A percentile compares a stretch with the other conserved stretches of the same genome.
These are phyloP conservation scores for Pichia californica DNA, from an alignment of 805 yeast genomes.

Conservation along the genomic window DNA sequence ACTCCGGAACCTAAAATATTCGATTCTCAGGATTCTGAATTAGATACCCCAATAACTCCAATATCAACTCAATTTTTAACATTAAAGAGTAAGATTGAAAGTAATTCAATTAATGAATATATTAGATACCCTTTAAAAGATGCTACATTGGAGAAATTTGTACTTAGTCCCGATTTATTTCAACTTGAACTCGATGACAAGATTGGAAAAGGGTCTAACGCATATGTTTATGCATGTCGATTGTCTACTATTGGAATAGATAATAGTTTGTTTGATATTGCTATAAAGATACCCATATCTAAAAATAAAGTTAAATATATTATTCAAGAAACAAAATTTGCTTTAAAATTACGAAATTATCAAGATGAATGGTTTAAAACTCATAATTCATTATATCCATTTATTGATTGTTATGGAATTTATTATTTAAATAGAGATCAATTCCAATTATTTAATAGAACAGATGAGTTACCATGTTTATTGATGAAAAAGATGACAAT, in stretches of 20 bases:
- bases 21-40: neutral
- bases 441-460: conserved; percentile 21
- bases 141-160: conserved; percentile 15
- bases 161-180: conserved; percentile 18
- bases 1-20: conserved; percentile 4
- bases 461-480: conserved; percentile 25
- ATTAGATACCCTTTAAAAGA: conserved; percentile 16
- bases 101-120: neutral
- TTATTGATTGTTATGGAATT: conserved; percentile 25
- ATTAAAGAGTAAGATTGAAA: neutral
- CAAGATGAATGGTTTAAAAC: conserved; percentile 14
- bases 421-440: conserved; percentile 20
- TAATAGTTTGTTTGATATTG: conserved; percentile 13
- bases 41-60: conserved; percentile 6
- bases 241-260: conserved; percentile 13
- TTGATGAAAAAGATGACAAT: conserved; percentile 24
- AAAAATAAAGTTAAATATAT: conserved; percentile 20
- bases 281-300: conserved; percentile 27
- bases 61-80: neutral
- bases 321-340: conserved; percentile 23
- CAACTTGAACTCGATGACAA: conserved; percentile 13
- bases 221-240: conserved; percentile 23
- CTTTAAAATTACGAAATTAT: conserved; percentile 17
- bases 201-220: conserved; percentile 27
- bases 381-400: conserved; percentile 16